A percentile compares a stretch with the other conserved stretches of the same genome.
These are phyloP conservation scores for Kwoniella newhampshirensis DNA, from an alignment of 768 basidiomycete genomes.

Conservation along the genomic window DNA sequence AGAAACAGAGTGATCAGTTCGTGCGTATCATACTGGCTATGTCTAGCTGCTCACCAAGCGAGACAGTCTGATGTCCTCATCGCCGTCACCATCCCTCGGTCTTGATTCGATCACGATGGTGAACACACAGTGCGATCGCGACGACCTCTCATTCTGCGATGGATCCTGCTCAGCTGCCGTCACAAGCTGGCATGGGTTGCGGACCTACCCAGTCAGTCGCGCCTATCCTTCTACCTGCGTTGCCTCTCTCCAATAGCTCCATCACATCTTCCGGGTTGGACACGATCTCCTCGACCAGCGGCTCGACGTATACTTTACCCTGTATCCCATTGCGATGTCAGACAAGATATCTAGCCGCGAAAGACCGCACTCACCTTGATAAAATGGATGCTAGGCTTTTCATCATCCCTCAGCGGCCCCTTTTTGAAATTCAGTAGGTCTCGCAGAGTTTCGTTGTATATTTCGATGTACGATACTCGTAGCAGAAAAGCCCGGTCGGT, in stretches of 20 bases:
- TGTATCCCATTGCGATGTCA: conserved; percentile 8
- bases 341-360: not conserved
- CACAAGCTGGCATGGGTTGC: not conserved
- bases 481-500: conserved; percentile 46
- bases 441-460: conserved; percentile 51
- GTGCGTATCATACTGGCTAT: not conserved
- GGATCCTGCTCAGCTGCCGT: not conserved
- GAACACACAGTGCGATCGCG: conserved; percentile 53
- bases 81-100: conserved; percentile 39
- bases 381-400: conserved; percentile 47
- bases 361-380: conserved; percentile 36
- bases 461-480: conserved; percentile 52
- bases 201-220: conserved; percentile 51
- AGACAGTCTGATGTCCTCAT: conserved; percentile 48
- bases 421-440: conserved; percentile 49
- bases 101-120: conserved; percentile 50
- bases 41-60: conserved; percentile 37
- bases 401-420: conserved; percentile 41
- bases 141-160: conserved; percentile 50
- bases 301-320: conserved; percentile 51
- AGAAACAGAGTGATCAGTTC: not conserved
- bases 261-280: conserved; percentile 79
- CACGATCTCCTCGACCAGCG: conserved; percentile 65
- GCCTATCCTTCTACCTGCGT: conserved; percentile 41
- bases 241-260: conserved; percentile 64